These are phyloP conservation scores for Trichoderma afroharzianum DNA, from an alignment of 2,329 filamentous ascomycete genomes.

Conservation along the genomic window DNA sequence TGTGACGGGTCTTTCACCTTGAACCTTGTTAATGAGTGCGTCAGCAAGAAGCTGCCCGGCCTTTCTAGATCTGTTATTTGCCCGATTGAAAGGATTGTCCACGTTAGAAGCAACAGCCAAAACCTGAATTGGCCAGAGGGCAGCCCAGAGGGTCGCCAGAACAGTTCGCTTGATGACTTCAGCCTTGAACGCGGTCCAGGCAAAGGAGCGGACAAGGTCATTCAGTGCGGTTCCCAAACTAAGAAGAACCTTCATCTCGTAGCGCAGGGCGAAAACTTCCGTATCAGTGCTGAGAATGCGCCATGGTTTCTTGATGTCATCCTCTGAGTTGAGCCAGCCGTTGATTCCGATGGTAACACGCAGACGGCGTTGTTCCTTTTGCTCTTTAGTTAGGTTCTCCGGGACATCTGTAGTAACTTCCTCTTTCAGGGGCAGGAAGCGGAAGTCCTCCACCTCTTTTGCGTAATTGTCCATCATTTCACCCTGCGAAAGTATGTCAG, in stretches of 20 bases:
- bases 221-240: slow-evolving; percentile 71
- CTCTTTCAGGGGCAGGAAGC: slow-evolving; percentile 69
- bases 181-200: slow-evolving; percentile 69
- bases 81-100: slow-evolving; percentile 79
- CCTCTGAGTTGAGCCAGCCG: slow-evolving; percentile 74
- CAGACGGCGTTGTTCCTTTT: slow-evolving; percentile 48
- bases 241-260: slow-evolving; percentile 74
- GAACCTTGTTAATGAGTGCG: slow-evolving; percentile 74
- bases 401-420: slow-evolving; percentile 33
- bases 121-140: slow-evolving; percentile 67
- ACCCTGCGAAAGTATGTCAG: slow-evolving; percentile 43
- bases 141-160: slow-evolving; percentile 63
- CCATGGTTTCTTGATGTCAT: slow-evolving; percentile 79
- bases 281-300: slow-evolving; percentile 64
- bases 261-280: slow-evolving; percentile 81
- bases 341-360: slow-evolving; percentile 83
- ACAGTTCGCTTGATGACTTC: slow-evolving; percentile 73
- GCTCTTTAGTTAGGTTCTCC: slow-evolving; percentile 16
- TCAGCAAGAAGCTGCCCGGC: slow-evolving; percentile 77
- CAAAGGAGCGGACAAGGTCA: slow-evolving; percentile 67
- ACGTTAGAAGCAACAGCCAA: slow-evolving; percentile 64
- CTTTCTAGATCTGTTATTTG: slow-evolving; percentile 73
- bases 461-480: slow-evolving; percentile 87
- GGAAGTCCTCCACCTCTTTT: slow-evolving; percentile 76
- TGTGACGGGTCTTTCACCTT: slow-evolving; percentile 77